Evolutionary conservation across 371 early-diverging fungal species (phyloP), one percentile per base, ranked within the genome.

Genomic region (Homolaphlyctis polyrhiza): DNA sequence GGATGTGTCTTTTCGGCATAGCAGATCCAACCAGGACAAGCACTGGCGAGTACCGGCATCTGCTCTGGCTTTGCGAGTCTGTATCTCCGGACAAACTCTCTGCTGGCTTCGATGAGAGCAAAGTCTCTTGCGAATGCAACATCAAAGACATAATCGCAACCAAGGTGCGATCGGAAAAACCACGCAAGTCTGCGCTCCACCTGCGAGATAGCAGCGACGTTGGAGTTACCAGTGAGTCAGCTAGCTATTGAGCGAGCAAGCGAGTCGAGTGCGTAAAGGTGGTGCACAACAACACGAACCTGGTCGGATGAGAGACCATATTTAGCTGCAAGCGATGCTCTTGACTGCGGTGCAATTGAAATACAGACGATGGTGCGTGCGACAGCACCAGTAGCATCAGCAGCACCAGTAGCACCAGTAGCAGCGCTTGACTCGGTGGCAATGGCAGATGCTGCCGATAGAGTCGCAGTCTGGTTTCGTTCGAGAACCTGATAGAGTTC

Each of bases 1-100:
- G 86, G 87, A 64, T 97, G 97, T 0, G 94, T 96, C 77, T 97
- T 98, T 79, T 98, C 98, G n/a, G 95, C 95, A 68, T 96, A 97
- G 76, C 97, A 98, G 14, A 98, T 92, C 95, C 95, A 96, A 1
- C 95, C 96, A 39, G 94, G 93, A 64, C 94, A 94, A 36, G 91
- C 85, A 29, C 87, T 86, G 0, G 93, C 88, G 5, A 94, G 72
- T 85, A 94, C 86, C 1, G 92, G 91, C 51, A 90, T 6, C 11
- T 6, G 66, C 8, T 57, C 48, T 74, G 33, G 48, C 29, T 65
- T 66, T 18, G 65, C 57, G 63, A 57, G 65, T 51, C 50, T 68
- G 65, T 83, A 92, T 21, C 93, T 79, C 29, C 85, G 81, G 0
- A 93, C 87, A 79, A 97, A 96, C 77, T 96, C 97, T 32, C 87